Base-by-base conservation (phyloP, 495 filamentous ascomycete species). In the Tetracladium setigerum region DNA sequence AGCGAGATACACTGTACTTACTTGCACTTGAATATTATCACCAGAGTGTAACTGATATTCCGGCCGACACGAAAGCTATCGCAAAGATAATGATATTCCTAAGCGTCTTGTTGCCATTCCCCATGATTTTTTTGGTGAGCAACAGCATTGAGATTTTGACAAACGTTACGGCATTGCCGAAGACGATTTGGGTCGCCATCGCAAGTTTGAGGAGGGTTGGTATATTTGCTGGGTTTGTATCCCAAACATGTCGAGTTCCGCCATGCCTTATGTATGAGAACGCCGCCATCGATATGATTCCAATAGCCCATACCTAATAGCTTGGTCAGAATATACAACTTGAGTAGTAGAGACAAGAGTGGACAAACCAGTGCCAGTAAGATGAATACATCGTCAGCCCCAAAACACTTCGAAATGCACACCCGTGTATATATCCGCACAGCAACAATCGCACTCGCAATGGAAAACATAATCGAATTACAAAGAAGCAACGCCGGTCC, bases 11-110 rank as follows among this genome's bases (percentile, higher is more conserved):
- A 30, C n/a, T n/a, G 12, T 15, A 65, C 73, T 54, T 55, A 80
- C 78, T 58, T 59, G 70, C 79, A 84, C 50, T 77, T 74, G 49
- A 77, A 77, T 24, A 82, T 65, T 17, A 62, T 67, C 24, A 27
- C 22, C 22, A 27, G 7, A 7, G 22, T 27, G 22, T 27, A 27
- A 27, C 22, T 27, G 7, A 27, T 27, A 27, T 27, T 27, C 22
- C 22, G 3, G 22, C 22, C 22, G 22, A 27, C 22, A 27, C 22
- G 22, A 27, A 27, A 3, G 22, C 22, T 3, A 27, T 27, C 3
- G 22, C 22, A 27, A 27, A 27, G 7, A 27, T 27, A 7, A 27
- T 27, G 22, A 27, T 27, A 27, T 27, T 3, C 7, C 22, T 27
- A 7, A 27, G 22, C 22, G 22, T 27, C 7, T 27, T 27, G 22